Evolutionary conservation across 352 stramenopile species (phyloP).

Genomic region (Phytopythium chamaehyphon): DNA sequence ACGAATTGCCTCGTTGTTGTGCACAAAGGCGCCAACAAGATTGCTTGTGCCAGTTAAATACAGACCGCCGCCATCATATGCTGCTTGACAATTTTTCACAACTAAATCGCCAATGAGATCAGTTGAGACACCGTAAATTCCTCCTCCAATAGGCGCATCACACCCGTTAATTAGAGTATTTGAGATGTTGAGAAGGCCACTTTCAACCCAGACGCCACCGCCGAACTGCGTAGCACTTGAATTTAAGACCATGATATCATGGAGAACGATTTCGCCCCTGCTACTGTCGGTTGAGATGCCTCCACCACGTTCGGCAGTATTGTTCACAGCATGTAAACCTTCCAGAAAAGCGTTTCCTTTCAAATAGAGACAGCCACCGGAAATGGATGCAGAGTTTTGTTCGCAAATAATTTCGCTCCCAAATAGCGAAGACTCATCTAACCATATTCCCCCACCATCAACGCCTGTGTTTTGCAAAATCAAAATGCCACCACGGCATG

Average conservation of each 20-base stretch:
- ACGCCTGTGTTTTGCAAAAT: not conserved
- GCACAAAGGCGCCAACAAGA: conserved; percentile 5
- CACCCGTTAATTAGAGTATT: conserved; percentile 1
- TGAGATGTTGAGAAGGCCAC: conserved; percentile 9
- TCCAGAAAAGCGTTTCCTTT: not conserved
- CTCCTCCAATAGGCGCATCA: conserved; percentile 13
- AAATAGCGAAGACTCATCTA: not conserved
- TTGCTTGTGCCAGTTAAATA: conserved; percentile 11
- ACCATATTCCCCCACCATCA: not conserved
- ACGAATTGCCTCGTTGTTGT: conserved; percentile 9
- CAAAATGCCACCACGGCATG: not conserved
- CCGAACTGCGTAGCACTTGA: conserved; percentile 11
- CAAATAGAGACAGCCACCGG: not conserved
- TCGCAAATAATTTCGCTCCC: not conserved
- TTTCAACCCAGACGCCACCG: conserved; percentile 22
- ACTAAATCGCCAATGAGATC: conserved; percentile 14
- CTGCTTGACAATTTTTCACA: conserved; percentile 10
- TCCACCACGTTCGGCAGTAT: not conserved
- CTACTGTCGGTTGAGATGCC: not conserved
- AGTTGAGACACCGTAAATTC: conserved; percentile 10
- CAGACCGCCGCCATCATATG: conserved; percentile 14
- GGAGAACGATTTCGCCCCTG: conserved; percentile 8
- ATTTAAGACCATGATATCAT: not conserved
- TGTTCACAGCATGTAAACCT: not conserved
- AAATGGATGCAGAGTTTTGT: not conserved